These are phyloP conservation scores for Selenicereus undatus DNA, from an alignment of 148 eudicot species.

Conservation along the genomic window DNA sequence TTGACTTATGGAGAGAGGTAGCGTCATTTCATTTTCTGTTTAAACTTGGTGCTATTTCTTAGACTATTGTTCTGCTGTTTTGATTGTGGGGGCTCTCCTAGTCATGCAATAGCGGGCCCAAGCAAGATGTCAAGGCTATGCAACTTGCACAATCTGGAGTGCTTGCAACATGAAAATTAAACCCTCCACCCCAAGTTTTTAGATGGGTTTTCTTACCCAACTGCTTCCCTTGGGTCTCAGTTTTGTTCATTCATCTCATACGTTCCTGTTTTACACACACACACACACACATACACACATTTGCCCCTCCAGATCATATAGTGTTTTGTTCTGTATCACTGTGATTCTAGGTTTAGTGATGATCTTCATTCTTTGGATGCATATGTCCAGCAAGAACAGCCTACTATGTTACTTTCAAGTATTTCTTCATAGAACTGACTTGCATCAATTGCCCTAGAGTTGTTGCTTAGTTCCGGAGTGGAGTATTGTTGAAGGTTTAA, in stretches of 20 bases:
- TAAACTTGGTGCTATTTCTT: not conserved
- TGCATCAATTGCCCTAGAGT: no score
- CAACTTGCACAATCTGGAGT: not conserved
- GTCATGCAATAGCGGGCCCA: no score
- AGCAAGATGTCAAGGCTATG: not conserved
- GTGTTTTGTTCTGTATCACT: not conserved
- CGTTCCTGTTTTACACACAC: not conserved
- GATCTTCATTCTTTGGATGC: not conserved
- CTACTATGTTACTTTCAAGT: not conserved
- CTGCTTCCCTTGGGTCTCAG: not conserved
- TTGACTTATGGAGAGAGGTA: slow-evolving; percentile 97
- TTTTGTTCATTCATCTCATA: not conserved
- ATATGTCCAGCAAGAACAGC: not conserved
- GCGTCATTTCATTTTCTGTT: not conserved
- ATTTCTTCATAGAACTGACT: no score
- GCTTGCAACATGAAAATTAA: not conserved
- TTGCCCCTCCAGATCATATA: not conserved
- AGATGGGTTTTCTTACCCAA: not conserved
- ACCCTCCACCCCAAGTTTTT: not conserved
- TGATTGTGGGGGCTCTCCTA: not conserved
- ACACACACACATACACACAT: no score
- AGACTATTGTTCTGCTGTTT: not conserved
- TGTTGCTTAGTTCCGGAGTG: no score
- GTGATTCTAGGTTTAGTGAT: not conserved
- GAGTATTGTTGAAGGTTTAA: not conserved